Evolutionary conservation across 768 basidiomycete species (phyloP), one percentile per base, ranked within the genome.

Genomic region (Pleurotus citrinopileatus): DNA sequence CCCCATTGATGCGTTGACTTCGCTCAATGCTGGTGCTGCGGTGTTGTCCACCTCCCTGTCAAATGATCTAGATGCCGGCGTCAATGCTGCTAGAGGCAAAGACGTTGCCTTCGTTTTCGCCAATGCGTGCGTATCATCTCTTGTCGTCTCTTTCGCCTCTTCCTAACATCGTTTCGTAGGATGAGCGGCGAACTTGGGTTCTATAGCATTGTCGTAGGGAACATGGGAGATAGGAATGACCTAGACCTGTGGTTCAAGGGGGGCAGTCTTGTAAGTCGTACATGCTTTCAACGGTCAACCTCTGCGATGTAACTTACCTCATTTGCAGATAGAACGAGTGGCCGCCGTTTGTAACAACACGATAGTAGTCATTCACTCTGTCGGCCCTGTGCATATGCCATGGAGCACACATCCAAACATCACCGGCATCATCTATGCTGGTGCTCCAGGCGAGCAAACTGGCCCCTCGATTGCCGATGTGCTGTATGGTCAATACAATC

Each of bases 331-430:
- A 65, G 60, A 76, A 53, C 67, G 74, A 0, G 84, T 87, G 3
- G 91, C 93, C 0, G 74, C 80, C 4, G 77, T 81, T 0, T 86
- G 84, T 67, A 79, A 79, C 62, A 89, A 89, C 68, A 88, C 86
- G 0, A 82, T 90, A 34, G 87, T 89, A 7, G 73, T 89, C 27
- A 77, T 81, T 13, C 81, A 90, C 67, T 79, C 77, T 26, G 82
- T 83, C 22, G 83, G 83, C 0, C 82, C 82, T 0, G 64, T 86
- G 46, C 78, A 82, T 44, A 51, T 82, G 26, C 74, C 78, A 2
- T 89, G 87, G 87, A 81, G 85, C 48, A 81, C 86, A 5, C 80
- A 87, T 65, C 82, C 83, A 2, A 90, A 90, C 59, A 76, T 89
- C 44, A 86, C 86, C 29, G 86, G 84, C n/a, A 82, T 83, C 7